Conservation (phyloP, 1,284 basidiomycete genomes). For the Veloboletus limbatus region DNA sequence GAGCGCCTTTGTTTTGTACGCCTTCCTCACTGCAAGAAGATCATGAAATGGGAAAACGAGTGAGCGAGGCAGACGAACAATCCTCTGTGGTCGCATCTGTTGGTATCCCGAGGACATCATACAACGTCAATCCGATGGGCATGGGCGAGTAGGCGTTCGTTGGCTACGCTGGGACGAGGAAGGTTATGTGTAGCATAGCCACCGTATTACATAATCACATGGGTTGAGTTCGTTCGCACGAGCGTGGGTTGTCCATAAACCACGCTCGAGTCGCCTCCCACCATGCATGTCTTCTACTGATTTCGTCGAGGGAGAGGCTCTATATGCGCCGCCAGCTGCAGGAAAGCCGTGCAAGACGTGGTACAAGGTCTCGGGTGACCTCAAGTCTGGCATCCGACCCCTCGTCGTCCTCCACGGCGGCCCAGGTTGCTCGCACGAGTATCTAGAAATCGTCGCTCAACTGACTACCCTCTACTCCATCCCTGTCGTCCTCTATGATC, state of each 20-base stretch:
- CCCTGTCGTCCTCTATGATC: constrained; percentile 49
- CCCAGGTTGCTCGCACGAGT: constrained; percentile 40
- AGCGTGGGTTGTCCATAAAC: no score
- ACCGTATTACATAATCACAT: no score
- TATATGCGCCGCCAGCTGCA: constrained; percentile 25
- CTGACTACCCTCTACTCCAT: constrained; percentile 31
- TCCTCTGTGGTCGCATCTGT: constrained; percentile 36
- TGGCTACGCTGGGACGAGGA: no score
- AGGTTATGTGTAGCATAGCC: no score
- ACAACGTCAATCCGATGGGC: constrained; percentile 33
- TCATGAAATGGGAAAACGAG: no score
- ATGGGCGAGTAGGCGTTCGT: constrained; percentile 22
- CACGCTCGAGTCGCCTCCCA: no score
- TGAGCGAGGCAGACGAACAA: constrained; percentile 26
- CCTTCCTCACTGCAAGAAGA: constrained; percentile 49
- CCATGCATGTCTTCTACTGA: constrained; percentile 25
- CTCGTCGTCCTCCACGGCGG: constrained; percentile 48
- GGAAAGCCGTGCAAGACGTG: constrained; percentile 42
- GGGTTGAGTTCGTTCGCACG: no score
- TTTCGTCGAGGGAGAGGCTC: constrained; percentile 26
- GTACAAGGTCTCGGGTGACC: constrained; percentile 44
- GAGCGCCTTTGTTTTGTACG: constrained; percentile 58
- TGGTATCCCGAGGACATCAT: constrained; percentile 34
- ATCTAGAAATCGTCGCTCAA: constrained; percentile 37
- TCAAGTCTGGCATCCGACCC: constrained; percentile 33